Evolutionary conservation across 352 stramenopile species (phyloP), one percentile per base, ranked within the genome.

Genomic region (Phytophthora litchii): DNA sequence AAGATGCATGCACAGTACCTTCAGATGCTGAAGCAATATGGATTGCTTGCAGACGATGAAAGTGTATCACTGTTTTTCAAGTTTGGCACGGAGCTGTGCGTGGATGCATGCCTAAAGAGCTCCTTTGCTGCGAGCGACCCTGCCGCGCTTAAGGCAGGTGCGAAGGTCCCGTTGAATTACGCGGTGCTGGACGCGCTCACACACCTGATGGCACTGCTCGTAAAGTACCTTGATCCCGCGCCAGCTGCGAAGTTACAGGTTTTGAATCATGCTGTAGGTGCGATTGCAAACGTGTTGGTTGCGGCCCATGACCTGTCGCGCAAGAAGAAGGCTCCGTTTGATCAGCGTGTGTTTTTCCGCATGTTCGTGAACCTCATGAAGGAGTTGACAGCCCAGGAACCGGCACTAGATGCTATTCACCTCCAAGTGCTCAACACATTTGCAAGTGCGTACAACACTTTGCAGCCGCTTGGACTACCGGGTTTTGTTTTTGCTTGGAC

Each of bases 401-500:
- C 91, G 0, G 80, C 87, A 17, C 74, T 99, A 13, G 96, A 99
- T 50, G 78, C 88, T 21, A 98, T 98, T 60, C 96, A 97, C 41
- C 70, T 97, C 14, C 88, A 94, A 60, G 92, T 99, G 45, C 86
- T 99, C 17, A 97, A 97, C 68, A 97, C 97, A 12, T 99, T 99
- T 80, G 95, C 94, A 9, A 97, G 94, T 44, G 93, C 94, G 37
- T 98, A 98, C 73, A 97, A 99, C 68, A 96, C 96, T 45, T 76
- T 99, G 16, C 97, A 99, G 79, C 97, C 97, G 13, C 70, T 97
- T 37, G 91, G 94, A 35, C 78, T 99, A 13, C 97, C 97, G 31
- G 92, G 89, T 11, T 99, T 99, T 73, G 92, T 98, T 31, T 99
- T 99, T 81, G 94, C 95, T 27, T 99, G 97, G 97, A 96, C 98